These are phyloP conservation scores for Chenopodium album DNA, from an alignment of 148 eudicot genomes.

Conservation along the genomic window DNA sequence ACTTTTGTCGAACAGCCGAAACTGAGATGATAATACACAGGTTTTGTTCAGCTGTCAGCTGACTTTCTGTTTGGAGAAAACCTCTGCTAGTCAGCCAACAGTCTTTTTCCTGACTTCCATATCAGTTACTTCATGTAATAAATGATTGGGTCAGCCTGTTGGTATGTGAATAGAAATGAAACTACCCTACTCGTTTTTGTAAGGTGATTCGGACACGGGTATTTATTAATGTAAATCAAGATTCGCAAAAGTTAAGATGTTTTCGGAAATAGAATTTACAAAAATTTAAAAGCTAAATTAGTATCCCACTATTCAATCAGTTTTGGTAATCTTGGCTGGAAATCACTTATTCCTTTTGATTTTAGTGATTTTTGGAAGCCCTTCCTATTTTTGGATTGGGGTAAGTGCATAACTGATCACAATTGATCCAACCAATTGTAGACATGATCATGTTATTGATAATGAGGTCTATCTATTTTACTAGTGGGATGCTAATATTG, in stretches of 20 bases:
- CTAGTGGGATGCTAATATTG: too few relatives aligned
- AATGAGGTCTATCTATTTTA: too few relatives aligned
- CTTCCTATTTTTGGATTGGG: background rate
- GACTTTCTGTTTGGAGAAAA: background rate
- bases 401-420: too few relatives aligned
- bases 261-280: background rate
- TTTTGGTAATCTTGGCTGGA: background rate
- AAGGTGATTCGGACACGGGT: background rate
- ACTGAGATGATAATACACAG: slow-evolving; percentile 5
- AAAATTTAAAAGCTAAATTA: too few relatives aligned
- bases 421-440: background rate
- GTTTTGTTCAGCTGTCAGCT: slow-evolving; percentile 19
- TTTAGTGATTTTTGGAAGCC: background rate
- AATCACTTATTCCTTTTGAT: background rate
- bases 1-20: too few relatives aligned
- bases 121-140: background rate
- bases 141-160: background rate
- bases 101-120: background rate
- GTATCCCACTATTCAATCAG: too few relatives aligned
- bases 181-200: background rate
- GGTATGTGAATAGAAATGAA: too few relatives aligned
- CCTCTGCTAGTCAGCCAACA: background rate
- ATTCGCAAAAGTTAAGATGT: background rate
- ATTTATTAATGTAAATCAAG: background rate
- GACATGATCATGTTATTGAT: background rate